phyloP scores from a whole-genome alignment of 768 basidiomycete genomes.

The Suillus clintonianus region DNA sequence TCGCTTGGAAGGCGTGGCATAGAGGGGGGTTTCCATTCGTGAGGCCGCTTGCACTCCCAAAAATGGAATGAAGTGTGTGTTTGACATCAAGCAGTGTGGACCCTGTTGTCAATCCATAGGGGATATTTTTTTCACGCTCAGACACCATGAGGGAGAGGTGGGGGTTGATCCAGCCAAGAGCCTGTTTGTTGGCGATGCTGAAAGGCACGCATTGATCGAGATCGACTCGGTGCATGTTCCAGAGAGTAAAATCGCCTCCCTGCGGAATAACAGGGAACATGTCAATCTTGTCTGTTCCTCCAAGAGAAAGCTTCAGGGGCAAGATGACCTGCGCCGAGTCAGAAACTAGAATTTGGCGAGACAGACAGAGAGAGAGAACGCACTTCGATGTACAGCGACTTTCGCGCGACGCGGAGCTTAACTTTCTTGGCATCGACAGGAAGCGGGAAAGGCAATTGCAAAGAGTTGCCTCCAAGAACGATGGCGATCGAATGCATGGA shows the following conservation, averaged over 20 bases:
- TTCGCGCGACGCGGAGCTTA: conserved; percentile 52
- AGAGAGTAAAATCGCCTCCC: conserved; percentile 15
- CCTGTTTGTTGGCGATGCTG: conserved; percentile 14
- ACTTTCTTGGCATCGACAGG: conserved; percentile 39
- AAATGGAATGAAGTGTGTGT: conserved; percentile 29
- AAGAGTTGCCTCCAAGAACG: conserved; percentile 16
- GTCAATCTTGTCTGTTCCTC: conserved; percentile 16
- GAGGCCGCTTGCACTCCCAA: conserved; percentile 28
- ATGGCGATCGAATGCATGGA: conserved; percentile 5
- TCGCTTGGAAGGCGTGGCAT: conserved; percentile 17
- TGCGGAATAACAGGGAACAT: conserved; percentile 30
- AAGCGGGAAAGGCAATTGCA: conserved; percentile 42
- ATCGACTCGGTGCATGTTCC: conserved; percentile 44
- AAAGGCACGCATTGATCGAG: conserved; percentile 37
- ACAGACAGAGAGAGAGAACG: background rate
- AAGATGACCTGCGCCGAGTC: conserved; percentile 20
- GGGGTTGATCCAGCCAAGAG: conserved; percentile 32
- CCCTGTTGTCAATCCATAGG: conserved; percentile 11
- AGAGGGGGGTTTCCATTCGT: conserved; percentile 15
- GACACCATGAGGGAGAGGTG: conserved; percentile 37
- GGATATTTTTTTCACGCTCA: conserved; percentile 24
- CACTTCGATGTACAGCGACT: conserved; percentile 51
- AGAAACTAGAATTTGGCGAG: background rate
- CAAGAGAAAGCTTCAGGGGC: conserved; percentile 16
- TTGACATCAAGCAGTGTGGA: conserved; percentile 33